phyloP scores from a whole-genome alignment of 345 rosid species.

The Boechera retrofracta region DNA sequence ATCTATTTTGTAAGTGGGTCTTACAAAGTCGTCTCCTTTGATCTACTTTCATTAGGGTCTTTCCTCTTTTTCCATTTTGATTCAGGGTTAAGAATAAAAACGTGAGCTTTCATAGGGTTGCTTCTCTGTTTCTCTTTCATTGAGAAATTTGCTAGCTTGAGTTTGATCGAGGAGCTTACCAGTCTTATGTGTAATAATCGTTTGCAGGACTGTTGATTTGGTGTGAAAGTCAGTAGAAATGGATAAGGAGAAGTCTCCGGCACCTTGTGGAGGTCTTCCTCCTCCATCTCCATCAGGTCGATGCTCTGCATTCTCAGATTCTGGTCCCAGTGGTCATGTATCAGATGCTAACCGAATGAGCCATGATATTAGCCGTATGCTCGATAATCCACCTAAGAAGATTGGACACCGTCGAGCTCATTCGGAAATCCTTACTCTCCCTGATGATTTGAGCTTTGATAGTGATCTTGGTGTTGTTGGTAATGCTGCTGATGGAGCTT shows the following conservation, averaged over 20 bases:
- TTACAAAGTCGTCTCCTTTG: conserved; percentile 37
- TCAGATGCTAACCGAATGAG: conserved; percentile 62
- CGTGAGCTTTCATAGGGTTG: conserved; percentile 2
- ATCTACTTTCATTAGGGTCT: conserved; percentile 15
- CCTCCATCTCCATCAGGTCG: conserved; percentile 64
- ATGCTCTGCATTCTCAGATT: conserved; percentile 56
- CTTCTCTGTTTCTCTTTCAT: conserved; percentile 18
- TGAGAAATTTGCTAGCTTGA: conserved; percentile 4
- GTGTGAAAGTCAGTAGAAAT: conserved; percentile 40
- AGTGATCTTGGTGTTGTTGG: conserved; percentile 88
- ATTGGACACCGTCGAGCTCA: conserved; percentile 95
- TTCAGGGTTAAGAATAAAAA: conserved; percentile 9
- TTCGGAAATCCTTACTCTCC: conserved; percentile 89
- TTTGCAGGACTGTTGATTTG: conserved; percentile 20
- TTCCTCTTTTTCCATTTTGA: background rate
- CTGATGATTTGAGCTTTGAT: conserved; percentile 90
- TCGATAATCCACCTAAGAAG: conserved; percentile 82
- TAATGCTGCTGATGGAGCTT: conserved; percentile 66
- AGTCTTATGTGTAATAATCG: background rate
- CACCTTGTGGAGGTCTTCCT: conserved; percentile 59
- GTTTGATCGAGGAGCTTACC: background rate
- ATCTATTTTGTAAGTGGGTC: conserved; percentile 37
- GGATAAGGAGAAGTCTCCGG: conserved; percentile 76
- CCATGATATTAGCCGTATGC: conserved; percentile 85
- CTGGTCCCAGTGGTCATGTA: conserved; percentile 51